phyloP scores from a whole-genome alignment of 257 asterid species.

The Solanum lycopersicoides region DNA sequence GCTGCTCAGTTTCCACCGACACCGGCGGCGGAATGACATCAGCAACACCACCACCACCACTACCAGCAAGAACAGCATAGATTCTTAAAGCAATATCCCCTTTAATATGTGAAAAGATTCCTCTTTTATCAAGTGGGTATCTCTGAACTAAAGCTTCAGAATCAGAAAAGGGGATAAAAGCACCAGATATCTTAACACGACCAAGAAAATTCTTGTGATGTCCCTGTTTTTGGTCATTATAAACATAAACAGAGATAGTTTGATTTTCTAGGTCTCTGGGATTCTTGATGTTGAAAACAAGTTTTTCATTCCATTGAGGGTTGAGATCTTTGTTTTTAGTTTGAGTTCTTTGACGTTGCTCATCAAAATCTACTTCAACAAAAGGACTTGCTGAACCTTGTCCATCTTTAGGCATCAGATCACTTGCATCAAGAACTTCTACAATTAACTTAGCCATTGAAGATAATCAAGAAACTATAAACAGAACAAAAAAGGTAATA shows the following conservation, averaged over 20 bases:
- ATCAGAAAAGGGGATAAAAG: constrained; percentile 46
- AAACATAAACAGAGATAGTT: constrained; percentile 45
- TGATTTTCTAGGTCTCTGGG: constrained; percentile 30
- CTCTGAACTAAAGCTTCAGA: constrained; percentile 48
- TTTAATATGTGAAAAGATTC: constrained; percentile 62
- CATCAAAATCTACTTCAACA: constrained; percentile 67
- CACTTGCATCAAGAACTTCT: constrained; percentile 70
- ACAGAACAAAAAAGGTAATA: neutral
- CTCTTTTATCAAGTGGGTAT: constrained; percentile 88
- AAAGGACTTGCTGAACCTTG: constrained; percentile 81
- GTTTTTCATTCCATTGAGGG: constrained; percentile 79
- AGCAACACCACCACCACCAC: neutral
- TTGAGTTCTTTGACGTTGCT: constrained; percentile 45
- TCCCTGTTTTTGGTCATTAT: constrained; percentile 47
- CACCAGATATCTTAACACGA: constrained; percentile 57
- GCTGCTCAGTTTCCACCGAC: neutral
- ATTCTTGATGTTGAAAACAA: constrained; percentile 41
- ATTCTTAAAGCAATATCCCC: constrained; percentile 67
- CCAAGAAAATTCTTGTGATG: constrained; percentile 70
- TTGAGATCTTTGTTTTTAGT: constrained; percentile 61
- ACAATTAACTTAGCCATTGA: constrained; percentile 59
- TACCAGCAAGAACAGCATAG: constrained; percentile 10
- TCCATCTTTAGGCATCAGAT: constrained; percentile 90
- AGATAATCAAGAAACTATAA: neutral
- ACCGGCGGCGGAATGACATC: neutral